These are phyloP conservation scores for Gossypium stocksii DNA, from an alignment of 345 rosid genomes.

Conservation along the genomic window DNA sequence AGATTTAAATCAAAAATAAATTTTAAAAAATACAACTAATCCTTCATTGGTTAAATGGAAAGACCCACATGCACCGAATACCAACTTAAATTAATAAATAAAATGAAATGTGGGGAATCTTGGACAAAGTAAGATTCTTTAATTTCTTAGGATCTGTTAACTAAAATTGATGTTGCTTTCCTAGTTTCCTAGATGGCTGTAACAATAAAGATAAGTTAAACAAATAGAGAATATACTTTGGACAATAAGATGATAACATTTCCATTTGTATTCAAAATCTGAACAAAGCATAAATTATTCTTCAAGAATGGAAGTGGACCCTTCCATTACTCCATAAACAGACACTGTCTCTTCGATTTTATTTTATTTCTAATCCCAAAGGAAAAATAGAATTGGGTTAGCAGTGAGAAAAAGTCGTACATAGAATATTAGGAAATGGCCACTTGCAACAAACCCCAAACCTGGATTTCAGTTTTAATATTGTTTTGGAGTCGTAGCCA, in stretches of 20 bases:
- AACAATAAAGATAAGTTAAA: constrained; percentile 4
- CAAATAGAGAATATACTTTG: constrained; percentile 25
- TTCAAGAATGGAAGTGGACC: constrained; percentile 11
- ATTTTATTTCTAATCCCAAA: background rate
- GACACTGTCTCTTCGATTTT: background rate
- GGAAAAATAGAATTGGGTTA: background rate
- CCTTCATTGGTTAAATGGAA: background rate
- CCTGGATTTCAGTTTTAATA: background rate
- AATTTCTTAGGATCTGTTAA: background rate
- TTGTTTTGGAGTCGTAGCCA: background rate
- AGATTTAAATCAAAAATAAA: too few relatives aligned
- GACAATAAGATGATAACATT: constrained; percentile 10
- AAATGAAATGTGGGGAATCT: background rate
- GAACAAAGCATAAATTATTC: background rate
- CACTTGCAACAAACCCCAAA: background rate
- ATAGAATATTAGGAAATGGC: background rate
- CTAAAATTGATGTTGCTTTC: background rate
- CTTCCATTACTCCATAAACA: background rate
- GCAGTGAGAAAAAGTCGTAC: background rate
- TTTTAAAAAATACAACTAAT: too few relatives aligned
- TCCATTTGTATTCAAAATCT: background rate
- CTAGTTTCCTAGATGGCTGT: background rate
- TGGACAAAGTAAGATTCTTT: background rate
- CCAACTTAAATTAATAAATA: background rate
- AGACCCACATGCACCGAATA: background rate